Evolutionary conservation across 2,329 filamentous ascomycete genomes (phyloP), one percentile per base, ranked within the genome.

Genomic region (Cercospora janseana): DNA sequence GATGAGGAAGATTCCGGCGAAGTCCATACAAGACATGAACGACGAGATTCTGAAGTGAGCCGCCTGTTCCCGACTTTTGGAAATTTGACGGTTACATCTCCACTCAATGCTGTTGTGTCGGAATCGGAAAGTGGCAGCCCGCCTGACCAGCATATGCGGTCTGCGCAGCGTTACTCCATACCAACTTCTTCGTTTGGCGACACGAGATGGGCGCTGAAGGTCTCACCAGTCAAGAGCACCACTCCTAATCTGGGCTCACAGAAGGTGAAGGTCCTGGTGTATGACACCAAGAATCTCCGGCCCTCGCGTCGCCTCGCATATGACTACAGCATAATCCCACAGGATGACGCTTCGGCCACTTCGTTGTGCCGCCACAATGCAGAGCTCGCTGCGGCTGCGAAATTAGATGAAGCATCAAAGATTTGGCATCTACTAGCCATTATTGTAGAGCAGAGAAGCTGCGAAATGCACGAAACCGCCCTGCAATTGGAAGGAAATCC

Each of bases 341-440:
- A 90, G 54, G 86, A 87, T 1, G 52, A 52, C 10, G 55, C 60
- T 21, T 35, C 46, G 12, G 51, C 52, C 3, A 80, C 83, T n/a
- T 80, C 86, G 28, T 82, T 95, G 3, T 97, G 92, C 68, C 76
- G 80, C 35, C 86, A 94, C 62, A 98, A 98, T 67, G 88, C 90
- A 6, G 71, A 72, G 1, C 82, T 94, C 37, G 91, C 92, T 6
- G 78, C 82, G 58, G 83, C 81, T 55, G 78, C 86, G 59, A 87
- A 85, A 4, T 79, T 82, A 56, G 68, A 75, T 10, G 88, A 95
- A 56, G 70, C 94, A 23, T 85, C 86, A 20, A 82, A 89, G 59
- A 80, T 95, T 5, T 98, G 93, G 93, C 81, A 80, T 41, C 85
- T 96, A 57, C 76, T 89, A 47, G 85, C 82, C 13, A 74, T 96